These are phyloP conservation scores for Haplographium delicatum DNA, from an alignment of 495 filamentous ascomycete species.

Conservation along the genomic window DNA sequence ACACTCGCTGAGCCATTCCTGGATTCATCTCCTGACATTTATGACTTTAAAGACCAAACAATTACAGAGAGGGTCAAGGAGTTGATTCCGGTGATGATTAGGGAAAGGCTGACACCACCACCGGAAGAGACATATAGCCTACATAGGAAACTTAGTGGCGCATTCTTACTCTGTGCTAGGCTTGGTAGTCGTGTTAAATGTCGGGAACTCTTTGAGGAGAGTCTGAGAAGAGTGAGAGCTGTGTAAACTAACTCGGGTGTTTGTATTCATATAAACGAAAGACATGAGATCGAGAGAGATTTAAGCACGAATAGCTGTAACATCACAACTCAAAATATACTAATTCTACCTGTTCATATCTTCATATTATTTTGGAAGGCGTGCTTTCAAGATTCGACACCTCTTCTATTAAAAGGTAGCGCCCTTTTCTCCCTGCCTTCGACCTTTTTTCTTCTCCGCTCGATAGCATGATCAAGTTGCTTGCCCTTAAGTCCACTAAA, in stretches of 20 bases:
- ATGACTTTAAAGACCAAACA: slow-evolving; percentile 90
- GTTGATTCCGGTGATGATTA: slow-evolving; percentile 88
- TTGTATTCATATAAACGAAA: too few relatives aligned
- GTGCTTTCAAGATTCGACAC: slow-evolving; percentile 7
- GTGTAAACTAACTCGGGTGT: slow-evolving; percentile 7
- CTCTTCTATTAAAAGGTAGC: slow-evolving; percentile 64
- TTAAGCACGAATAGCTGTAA: neutral
- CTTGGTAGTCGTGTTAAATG: slow-evolving; percentile 79
- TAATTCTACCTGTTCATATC: neutral
- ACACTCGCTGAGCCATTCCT: slow-evolving; percentile 91
- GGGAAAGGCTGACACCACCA: slow-evolving; percentile 80
- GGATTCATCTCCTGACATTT: slow-evolving; percentile 67
- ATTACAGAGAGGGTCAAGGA: slow-evolving; percentile 86
- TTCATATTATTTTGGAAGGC: too few relatives aligned
- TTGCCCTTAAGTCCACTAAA: slow-evolving; percentile 74
- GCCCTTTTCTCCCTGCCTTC: slow-evolving; percentile 73
- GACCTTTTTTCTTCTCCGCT: slow-evolving; percentile 79
- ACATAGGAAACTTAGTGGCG: slow-evolving; percentile 92
- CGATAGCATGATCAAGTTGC: slow-evolving; percentile 73
- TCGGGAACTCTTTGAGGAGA: slow-evolving; percentile 65
- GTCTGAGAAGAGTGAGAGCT: slow-evolving; percentile 23
- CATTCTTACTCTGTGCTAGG: slow-evolving; percentile 86
- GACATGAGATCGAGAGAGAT: too few relatives aligned
- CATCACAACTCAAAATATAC: slow-evolving; percentile 4
- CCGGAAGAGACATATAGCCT: slow-evolving; percentile 97